phyloP scores from a whole-genome alignment of 2,329 filamentous ascomycete species.

The Didymella arachidicola region DNA sequence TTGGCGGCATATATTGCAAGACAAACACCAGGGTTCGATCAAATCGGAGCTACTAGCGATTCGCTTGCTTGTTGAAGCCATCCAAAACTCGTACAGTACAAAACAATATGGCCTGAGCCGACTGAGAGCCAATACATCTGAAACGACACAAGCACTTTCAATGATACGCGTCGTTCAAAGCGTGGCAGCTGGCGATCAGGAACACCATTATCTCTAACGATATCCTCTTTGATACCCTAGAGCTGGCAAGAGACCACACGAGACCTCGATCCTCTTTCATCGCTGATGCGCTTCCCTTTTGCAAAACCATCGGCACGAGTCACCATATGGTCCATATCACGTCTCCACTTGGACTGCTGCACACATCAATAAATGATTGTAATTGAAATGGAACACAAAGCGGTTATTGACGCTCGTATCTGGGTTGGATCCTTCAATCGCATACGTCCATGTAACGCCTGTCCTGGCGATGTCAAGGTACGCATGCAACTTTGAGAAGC shows the following conservation, averaged over 20 bases:
- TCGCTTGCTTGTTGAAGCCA: neutral
- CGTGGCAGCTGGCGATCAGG: neutral
- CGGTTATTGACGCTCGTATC: neutral
- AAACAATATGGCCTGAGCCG: neutral
- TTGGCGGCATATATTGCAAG: neutral
- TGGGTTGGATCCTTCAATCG: neutral
- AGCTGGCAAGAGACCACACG: neutral
- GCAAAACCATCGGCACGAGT: neutral
- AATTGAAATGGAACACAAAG: neutral
- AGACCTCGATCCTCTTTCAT: neutral
- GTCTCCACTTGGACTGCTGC: neutral
- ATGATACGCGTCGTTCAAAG: neutral
- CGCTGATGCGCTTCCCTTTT: neutral
- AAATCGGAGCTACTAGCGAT: neutral
- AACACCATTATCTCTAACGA: neutral
- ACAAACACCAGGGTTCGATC: neutral
- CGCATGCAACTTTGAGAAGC: neutral
- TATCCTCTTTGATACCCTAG: neutral
- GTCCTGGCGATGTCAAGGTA: neutral
- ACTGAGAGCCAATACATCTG: neutral
- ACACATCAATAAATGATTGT: neutral
- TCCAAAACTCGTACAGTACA: neutral
- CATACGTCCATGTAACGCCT: neutral
- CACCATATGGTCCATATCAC: neutral
- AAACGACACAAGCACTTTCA: neutral